phyloP scores from a whole-genome alignment of 768 basidiomycete genomes.

The Brasilioporus rufonigricans region DNA sequence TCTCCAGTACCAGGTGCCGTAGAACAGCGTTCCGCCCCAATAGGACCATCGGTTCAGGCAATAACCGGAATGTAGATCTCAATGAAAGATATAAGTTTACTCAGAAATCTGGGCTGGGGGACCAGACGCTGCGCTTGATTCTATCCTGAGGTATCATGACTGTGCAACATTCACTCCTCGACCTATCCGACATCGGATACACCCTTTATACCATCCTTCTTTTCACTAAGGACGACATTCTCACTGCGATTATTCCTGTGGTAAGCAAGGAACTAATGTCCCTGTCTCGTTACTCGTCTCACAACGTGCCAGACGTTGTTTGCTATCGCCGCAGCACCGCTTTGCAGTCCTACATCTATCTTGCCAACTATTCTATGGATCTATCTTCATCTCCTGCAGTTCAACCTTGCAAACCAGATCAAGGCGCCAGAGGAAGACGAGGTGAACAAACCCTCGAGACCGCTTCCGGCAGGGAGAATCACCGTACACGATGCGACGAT shows the following conservation, averaged over 20 bases:
- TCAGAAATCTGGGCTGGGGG: background rate
- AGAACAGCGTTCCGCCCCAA: background rate
- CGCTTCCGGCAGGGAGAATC: slow-evolving; percentile 44
- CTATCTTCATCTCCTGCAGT: slow-evolving; percentile 45
- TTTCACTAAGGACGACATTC: slow-evolving; percentile 46
- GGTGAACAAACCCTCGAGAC: slow-evolving; percentile 44
- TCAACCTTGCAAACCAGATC: slow-evolving; percentile 45
- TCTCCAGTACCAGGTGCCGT: background rate
- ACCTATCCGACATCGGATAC: slow-evolving; percentile 16
- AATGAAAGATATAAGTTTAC: background rate
- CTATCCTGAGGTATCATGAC: slow-evolving; percentile 13
- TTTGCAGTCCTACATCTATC: slow-evolving; percentile 15
- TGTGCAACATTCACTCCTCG: slow-evolving; percentile 6
- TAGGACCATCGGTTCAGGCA: background rate
- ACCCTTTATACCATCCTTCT: slow-evolving; percentile 35
- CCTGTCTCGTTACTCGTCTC: background rate
- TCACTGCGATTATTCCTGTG: slow-evolving; percentile 46
- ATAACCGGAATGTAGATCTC: background rate
- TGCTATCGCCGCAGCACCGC: slow-evolving; percentile 33
- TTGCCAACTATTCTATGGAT: slow-evolving; percentile 39
- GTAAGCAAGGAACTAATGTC: slow-evolving; percentile 28
- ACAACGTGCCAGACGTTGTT: slow-evolving; percentile 30
- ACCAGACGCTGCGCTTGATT: background rate
- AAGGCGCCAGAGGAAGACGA: slow-evolving; percentile 41
- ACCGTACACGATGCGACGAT: slow-evolving; percentile 32